Percentiles rank a stretch among this genome's conserved stretches.
phyloP scores from a whole-genome alignment of 2,329 filamentous ascomycete species.

The Didymella segeticola region DNA sequence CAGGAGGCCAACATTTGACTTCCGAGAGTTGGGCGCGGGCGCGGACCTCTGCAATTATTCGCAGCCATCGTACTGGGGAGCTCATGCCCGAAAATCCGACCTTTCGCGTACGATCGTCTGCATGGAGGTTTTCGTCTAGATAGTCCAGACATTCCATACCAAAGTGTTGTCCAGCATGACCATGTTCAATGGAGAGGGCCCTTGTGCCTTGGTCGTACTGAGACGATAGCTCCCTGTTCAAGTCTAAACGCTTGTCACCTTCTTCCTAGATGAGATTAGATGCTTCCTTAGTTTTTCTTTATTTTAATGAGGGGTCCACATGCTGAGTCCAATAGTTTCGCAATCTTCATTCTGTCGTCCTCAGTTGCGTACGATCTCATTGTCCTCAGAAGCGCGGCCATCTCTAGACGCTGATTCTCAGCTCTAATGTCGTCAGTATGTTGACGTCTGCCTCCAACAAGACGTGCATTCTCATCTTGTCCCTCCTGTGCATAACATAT shows the following conservation, averaged over 20 bases:
- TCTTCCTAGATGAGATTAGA: slow-evolving; percentile 30
- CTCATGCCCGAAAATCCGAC: slow-evolving; percentile 42
- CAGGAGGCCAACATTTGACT: slow-evolving; percentile 12
- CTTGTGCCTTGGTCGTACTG: slow-evolving; percentile 27
- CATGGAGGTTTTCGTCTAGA: slow-evolving; percentile 37
- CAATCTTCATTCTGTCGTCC: slow-evolving; percentile 29
- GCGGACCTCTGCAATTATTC: slow-evolving; percentile 17
- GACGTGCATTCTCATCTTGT: slow-evolving; percentile 44
- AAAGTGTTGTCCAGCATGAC: slow-evolving; percentile 8
- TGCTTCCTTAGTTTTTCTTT: background rate
- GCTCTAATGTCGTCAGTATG: slow-evolving; percentile 29
- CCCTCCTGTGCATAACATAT: slow-evolving; percentile 48
- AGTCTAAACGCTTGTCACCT: slow-evolving; percentile 29
- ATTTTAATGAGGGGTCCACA: background rate
- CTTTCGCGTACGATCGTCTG: slow-evolving; percentile 29
- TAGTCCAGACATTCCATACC: slow-evolving; percentile 27
- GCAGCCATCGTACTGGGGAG: slow-evolving; percentile 45
- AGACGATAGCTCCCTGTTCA: slow-evolving; percentile 17
- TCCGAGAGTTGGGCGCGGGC: slow-evolving; percentile 26
- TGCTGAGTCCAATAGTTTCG: slow-evolving; percentile 32
- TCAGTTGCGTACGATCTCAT: slow-evolving; percentile 23
- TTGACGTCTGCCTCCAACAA: background rate
- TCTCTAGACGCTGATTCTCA: slow-evolving; percentile 34
- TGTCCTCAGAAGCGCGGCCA: slow-evolving; percentile 29
- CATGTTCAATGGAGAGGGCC: slow-evolving; percentile 14